Base-by-base conservation (phyloP, 2,329 filamentous ascomycete species). In the Gaeumannomyces sp. region DNA sequence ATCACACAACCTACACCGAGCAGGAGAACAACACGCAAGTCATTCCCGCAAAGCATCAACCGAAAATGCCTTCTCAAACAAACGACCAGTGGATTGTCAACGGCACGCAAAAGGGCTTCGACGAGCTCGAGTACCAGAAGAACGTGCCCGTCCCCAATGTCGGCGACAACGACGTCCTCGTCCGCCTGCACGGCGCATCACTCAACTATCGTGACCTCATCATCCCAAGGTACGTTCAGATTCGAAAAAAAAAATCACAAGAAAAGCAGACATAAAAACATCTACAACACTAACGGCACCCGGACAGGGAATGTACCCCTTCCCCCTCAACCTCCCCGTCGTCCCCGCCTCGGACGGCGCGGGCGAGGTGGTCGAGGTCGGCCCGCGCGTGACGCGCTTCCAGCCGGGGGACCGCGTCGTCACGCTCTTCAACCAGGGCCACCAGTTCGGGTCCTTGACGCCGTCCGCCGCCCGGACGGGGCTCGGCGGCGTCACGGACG, bases 101-200 rank as follows among this genome's bases (percentile, higher is more conserved):
- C 45, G 80, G 80, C 68, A 77, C 68, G 2, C 73, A 80, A 57
- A 81, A 79, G 63, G 84, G 80, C 69, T 89, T 91, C 70, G 85
- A 90, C 60, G 79, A 79, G 58, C 79, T 92, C 56, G 75, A 80
- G 70, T 83, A 84, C 69, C 76, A 81, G 66, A 80, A 86, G 69
- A 76, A 83, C 61, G 80, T 76, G 0, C 71, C 81, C 1, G 71
- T 91, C 3, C 86, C 88, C 19, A 76, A 85, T 68, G 72, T 89
- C 1, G 89, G 89, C 60, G 89, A 92, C 64, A 84, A 84, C 67
- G 86, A 93, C 31, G 89, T 92, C 7, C 81, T 93, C 45, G 86
- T 93, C 69, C 89, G 89, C 75, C 80, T 85, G 31, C 76, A 78
- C 62, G 81, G 78, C 19, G 83, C 78, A 7, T 82, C 82, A 33